Base-by-base conservation (phyloP, 1,284 basidiomycete genomes). In the Moesziomyces parantarcticus region DNA sequence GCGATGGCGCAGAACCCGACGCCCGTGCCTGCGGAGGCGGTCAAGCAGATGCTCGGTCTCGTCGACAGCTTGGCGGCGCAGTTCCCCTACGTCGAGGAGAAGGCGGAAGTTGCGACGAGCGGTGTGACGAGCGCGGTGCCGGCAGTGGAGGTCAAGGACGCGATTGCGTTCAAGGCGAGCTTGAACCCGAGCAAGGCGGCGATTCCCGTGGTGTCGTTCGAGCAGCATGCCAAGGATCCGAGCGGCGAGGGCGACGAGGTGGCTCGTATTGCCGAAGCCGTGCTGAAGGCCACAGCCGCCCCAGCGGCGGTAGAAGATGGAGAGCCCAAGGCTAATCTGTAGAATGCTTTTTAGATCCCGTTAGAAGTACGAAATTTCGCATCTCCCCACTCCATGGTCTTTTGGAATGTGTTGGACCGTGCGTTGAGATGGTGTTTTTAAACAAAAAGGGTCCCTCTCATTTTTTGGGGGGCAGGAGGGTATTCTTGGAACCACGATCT, bases 161-260 rank as follows among this genome's bases (percentile, higher is more conserved):
- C 90, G n/a, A 85, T 88, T 57, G 84, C 81, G 23, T 95, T 95
- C 87, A 94, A 90, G 86, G 87, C 88, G 32, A 79, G 85, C 8
- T 84, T 96, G 47, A 70, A 75, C 29, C 83, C 85, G 26, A 83
- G 78, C 49, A 85, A 84, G 61, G 86, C 86, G 1, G 84, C 86
- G 0, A 58, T 82, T 14, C 87, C 87, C 1, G 80, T 87, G 7
- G 59, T 58, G 51, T 57, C 67, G 21, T 75, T 71, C 45, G 59
- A 53, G 1, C 74, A 72, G 50, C 66, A 75, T 13, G 59, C 49
- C 11, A 23, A 49, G 36, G 74, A 75, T 22, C 78, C 80, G 0
- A 46, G 41, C 10, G 58, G 45, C 13, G 75, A 76, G 40, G 70
- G 42, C 0, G 62, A 66, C 10, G 47, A 69, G 40, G 52, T 74